These are phyloP conservation scores for Allium fistulosum DNA, from an alignment of 106 monocot species.

Conservation along the genomic window DNA sequence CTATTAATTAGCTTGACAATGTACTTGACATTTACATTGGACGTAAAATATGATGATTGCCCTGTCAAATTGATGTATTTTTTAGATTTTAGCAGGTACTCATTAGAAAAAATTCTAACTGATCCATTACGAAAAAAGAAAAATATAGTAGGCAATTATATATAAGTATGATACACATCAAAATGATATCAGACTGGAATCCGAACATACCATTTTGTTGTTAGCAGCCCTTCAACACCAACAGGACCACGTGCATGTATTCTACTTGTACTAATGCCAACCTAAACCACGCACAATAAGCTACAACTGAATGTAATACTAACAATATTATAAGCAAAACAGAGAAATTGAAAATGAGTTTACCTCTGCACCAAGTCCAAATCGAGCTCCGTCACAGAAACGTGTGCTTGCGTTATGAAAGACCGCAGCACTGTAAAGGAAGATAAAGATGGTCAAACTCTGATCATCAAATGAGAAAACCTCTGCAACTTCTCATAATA, in stretches of 20 bases:
- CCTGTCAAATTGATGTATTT: not conserved
- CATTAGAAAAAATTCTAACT: not conserved
- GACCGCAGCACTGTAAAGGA: conserved; percentile 72
- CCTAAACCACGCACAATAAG: conserved; percentile 24
- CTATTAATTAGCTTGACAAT: too few relatives aligned
- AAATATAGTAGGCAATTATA: not conserved
- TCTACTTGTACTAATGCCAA: conserved; percentile 95
- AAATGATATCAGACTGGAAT: not conserved
- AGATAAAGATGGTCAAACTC: not conserved
- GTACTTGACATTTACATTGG: too few relatives aligned
- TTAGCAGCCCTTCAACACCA: conserved; percentile 93
- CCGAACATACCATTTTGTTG: conserved; percentile 65
- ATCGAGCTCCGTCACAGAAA: conserved; percentile 99
- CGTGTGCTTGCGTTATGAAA: conserved; percentile 97
- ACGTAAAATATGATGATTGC: too few relatives aligned
- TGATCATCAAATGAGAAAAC: not conserved
- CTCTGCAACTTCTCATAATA: not conserved
- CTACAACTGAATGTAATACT: not conserved
- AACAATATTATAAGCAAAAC: not conserved
- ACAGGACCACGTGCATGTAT: conserved; percentile 98
- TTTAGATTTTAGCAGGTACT: not conserved
- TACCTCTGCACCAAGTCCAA: conserved; percentile 99
- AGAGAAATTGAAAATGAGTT: not conserved
- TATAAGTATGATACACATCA: not conserved
- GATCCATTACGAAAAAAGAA: not conserved